A percentile compares a stretch with the other conserved stretches of the same genome.
phyloP scores from a whole-genome alignment of 2,329 filamentous ascomycete genomes.

The Ophiostoma triangulosporum region DNA sequence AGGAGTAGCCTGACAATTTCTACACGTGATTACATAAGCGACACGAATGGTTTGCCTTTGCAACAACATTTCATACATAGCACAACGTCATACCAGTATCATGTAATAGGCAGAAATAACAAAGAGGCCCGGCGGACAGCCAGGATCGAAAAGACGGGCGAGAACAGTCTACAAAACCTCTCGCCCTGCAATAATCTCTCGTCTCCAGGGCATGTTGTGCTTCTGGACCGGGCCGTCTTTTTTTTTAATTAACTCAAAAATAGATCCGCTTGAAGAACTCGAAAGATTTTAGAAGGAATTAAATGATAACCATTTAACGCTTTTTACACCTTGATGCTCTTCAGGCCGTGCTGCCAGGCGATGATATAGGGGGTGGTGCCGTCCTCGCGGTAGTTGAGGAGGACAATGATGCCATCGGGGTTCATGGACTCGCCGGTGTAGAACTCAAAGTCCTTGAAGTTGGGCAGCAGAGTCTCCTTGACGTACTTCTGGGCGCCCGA shows the following conservation, averaged over 20 bases:
- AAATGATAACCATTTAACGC: background rate
- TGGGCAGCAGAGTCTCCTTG: conserved; percentile 67
- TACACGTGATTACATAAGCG: no score
- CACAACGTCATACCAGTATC: no score
- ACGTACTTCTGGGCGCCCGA: conserved; percentile 57
- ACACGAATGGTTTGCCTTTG: no score
- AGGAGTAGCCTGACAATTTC: no score
- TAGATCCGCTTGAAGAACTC: background rate
- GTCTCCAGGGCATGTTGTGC: background rate
- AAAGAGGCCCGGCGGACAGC: background rate
- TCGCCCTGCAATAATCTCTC: conserved; percentile 1
- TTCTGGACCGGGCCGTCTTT: background rate
- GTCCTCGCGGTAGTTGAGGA: conserved; percentile 97
- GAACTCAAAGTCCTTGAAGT: conserved; percentile 96
- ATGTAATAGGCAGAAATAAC: background rate
- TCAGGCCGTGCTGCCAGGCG: conserved; percentile 90
- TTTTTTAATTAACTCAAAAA: background rate
- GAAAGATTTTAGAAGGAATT: background rate
- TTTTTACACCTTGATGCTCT: conserved; percentile 78
- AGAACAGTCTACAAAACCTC: conserved; percentile 1
- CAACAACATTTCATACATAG: no score
- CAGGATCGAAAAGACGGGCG: background rate
- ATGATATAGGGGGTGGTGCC: conserved; percentile 80
- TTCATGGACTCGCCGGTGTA: conserved; percentile 87
- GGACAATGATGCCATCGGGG: conserved; percentile 83